These are phyloP conservation scores for Citrus unshiu DNA, from an alignment of 345 rosid species.

Conservation along the genomic window DNA sequence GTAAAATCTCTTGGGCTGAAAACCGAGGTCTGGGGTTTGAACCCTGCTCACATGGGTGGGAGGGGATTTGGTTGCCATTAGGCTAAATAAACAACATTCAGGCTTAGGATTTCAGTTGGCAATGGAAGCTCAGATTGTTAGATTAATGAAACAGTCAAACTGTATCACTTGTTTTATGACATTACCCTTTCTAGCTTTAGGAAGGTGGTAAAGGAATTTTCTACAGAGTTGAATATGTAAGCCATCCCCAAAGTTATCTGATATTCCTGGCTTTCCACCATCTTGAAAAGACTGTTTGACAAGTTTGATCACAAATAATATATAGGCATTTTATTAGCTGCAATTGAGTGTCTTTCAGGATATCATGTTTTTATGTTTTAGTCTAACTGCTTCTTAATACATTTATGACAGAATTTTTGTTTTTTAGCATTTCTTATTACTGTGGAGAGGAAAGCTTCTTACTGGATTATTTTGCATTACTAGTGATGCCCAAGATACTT, in stretches of 20 bases:
- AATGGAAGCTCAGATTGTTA: background rate
- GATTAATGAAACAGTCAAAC: too few species aligned
- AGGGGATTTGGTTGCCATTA: too few species aligned
- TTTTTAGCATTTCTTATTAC: too few species aligned
- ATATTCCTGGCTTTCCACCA: background rate
- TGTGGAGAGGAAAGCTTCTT: background rate
- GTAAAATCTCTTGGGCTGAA: too few species aligned
- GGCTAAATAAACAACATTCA: background rate
- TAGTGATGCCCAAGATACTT: background rate
- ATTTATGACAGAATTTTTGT: background rate
- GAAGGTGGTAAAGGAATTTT: background rate
- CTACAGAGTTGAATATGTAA: background rate
- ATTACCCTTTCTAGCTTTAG: background rate
- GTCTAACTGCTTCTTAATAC: background rate
- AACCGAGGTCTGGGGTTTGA: too few species aligned
- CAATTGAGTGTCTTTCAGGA: background rate
- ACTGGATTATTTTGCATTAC: background rate
- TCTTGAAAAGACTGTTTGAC: background rate
- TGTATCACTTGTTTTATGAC: too few species aligned
- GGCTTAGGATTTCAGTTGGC: background rate
- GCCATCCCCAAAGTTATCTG: background rate
- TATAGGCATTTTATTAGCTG: background rate
- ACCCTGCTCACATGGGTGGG: too few species aligned
- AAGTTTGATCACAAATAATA: background rate
- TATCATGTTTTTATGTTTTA: background rate